Base-by-base conservation (phyloP, 257 asterid genomes). In the Scutellaria baicalensis region DNA sequence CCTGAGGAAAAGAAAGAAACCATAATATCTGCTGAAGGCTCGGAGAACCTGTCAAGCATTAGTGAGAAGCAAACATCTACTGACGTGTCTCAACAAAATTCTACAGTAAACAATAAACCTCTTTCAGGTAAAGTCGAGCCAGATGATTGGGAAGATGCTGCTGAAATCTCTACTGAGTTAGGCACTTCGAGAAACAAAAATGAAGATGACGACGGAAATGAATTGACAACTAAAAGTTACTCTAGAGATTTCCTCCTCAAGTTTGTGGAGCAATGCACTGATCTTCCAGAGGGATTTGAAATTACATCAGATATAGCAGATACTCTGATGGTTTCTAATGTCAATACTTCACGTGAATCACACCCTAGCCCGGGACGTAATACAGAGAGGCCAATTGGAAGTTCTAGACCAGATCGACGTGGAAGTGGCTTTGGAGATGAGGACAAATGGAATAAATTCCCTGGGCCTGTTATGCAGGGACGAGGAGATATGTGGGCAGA, bases 71-170 rank as follows among this genome's bases (percentile, higher is more conserved):
- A 64, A 44, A 59, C 51, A 56, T 60, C 84, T 64, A 23, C 68
- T 5, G 78, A 74, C 72, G 78, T 59, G 23, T 56, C 84, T 66
- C 79, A 45, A 18, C 78, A 81, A 52, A 86, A 80, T 54, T 72
- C 48, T 59, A 52, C 18, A 52, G 59, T 75, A 48, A 45, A 75
- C 49, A 84, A 82, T 66, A 83, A 79, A 66, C 70, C 67, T 74
- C 44, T 73, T 66, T 80, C 43, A 75, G 72, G 45, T 74, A 86
- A 87, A 78, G 78, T 70, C 21, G 97, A 85, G 76, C 96, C 89
- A 21, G 97, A 91, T 74, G 96, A 91, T 75, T 91, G 97, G 97
- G 97, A 91, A 77, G 96, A 85, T 84, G 93, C 86, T 21, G 89
- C 91, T 66, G 95, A 91, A 73, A 78, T 80, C 40, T 75, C 92